phyloP scores from a whole-genome alignment of 805 yeast genomes.

The Spathaspora hagerdaliae region DNA sequence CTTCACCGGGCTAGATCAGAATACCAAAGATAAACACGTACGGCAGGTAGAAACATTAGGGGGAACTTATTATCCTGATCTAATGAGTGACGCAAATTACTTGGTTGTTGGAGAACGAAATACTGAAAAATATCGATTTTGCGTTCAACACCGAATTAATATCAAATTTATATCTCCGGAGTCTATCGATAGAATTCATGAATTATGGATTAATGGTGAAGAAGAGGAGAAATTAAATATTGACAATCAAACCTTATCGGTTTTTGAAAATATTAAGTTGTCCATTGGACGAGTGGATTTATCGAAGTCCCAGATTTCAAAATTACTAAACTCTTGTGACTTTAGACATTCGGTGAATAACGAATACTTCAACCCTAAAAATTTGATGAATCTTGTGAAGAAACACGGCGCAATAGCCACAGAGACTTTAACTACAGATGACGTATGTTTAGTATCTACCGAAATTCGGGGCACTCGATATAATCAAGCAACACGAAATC shows the following conservation, averaged over 20 bases:
- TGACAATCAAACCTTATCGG: constrained; percentile 27
- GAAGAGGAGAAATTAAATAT: constrained; percentile 22
- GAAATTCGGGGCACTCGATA: constrained; percentile 50
- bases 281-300: constrained; percentile 41
- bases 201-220: constrained; percentile 52
- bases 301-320: constrained; percentile 1
- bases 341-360: constrained; percentile 18
- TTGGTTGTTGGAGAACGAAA: constrained; percentile 56
- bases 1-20: constrained; percentile 48
- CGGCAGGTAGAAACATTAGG: constrained; percentile 52
- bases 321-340: constrained; percentile 12
- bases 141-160: constrained; percentile 51
- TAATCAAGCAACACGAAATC: constrained; percentile 50
- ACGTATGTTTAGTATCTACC: constrained; percentile 46
- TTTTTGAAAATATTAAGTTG: constrained; percentile 42
- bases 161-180: constrained; percentile 50
- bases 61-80: constrained; percentile 51
- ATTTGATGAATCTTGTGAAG: constrained; percentile 30
- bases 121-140: constrained; percentile 53
- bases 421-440: constrained; percentile 44
- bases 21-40: constrained; percentile 39
- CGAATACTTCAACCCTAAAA: constrained; percentile 21
- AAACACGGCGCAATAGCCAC: constrained; percentile 49
- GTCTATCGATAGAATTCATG: constrained; percentile 41
- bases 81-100: constrained; percentile 58